Percentiles rank a stretch among this genome's conserved stretches.
phyloP scores from a whole-genome alignment of 2,329 filamentous ascomycete species.

The Waltergamsia citrina region DNA sequence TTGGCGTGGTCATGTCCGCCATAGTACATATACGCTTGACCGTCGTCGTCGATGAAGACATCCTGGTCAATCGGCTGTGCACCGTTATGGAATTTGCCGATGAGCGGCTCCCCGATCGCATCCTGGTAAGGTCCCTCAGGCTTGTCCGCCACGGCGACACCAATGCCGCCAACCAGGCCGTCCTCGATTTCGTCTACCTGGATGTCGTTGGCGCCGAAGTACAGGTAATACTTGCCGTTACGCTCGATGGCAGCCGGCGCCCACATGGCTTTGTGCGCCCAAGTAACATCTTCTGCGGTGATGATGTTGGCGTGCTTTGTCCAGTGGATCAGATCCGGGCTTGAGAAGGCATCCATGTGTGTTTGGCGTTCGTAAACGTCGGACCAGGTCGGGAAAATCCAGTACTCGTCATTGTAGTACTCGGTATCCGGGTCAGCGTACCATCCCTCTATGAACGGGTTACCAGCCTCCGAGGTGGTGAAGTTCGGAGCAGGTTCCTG shows the following conservation, averaged over 20 bases:
- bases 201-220: constrained; percentile 40
- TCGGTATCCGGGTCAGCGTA: constrained; percentile 41
- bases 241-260: constrained; percentile 33
- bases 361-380: constrained; percentile 34
- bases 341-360: constrained; percentile 41
- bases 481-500: constrained; percentile 17
- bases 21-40: constrained; percentile 31
- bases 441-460: constrained; percentile 38
- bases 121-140: constrained; percentile 25
- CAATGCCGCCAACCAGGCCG: constrained; percentile 26
- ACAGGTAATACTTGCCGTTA: constrained; percentile 36
- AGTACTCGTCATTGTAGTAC: constrained; percentile 33
- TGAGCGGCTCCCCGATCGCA: constrained; percentile 21
- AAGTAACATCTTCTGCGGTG: constrained; percentile 18
- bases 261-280: constrained; percentile 36
- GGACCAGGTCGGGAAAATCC: constrained; percentile 38
- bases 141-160: constrained; percentile 20
- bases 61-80: constrained; percentile 34
- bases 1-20: constrained; percentile 26
- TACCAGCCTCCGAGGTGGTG: constrained; percentile 30
- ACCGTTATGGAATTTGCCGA: constrained; percentile 28
- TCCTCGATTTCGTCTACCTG: constrained; percentile 14
- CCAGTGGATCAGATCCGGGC: constrained; percentile 36
- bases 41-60: constrained; percentile 30
- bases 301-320: constrained; percentile 34